Evolutionary conservation across 2,329 filamentous ascomycete species (phyloP).

Genomic region (Dactylellina sp.): DNA sequence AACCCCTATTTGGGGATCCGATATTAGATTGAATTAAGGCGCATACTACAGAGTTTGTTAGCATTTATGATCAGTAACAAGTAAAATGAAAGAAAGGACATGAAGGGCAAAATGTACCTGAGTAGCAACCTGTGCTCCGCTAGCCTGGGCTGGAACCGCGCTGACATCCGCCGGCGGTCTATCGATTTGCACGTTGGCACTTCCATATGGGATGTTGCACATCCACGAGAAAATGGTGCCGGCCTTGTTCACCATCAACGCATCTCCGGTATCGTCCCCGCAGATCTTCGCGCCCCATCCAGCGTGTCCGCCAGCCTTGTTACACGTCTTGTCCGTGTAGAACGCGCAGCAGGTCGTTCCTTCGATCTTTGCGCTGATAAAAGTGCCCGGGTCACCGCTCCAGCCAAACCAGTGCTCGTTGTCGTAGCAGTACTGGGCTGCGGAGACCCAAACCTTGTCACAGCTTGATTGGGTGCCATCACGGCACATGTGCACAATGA

Average conservation of each 20-base stretch:
- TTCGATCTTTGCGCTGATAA: slow-evolving; percentile 53
- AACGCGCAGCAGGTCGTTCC: slow-evolving; percentile 52
- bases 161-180: slow-evolving; percentile 33
- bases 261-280: slow-evolving; percentile 22
- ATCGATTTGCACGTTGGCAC: slow-evolving; percentile 45
- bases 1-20: slow-evolving; percentile 1
- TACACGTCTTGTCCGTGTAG: slow-evolving; percentile 46
- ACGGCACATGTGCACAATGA: slow-evolving; percentile 52
- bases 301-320: slow-evolving; percentile 44
- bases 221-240: slow-evolving; percentile 47
- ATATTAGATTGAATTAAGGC: slow-evolving; percentile 12
- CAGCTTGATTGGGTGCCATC: slow-evolving; percentile 43
- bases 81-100: not conserved
- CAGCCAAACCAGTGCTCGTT: slow-evolving; percentile 55
- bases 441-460: slow-evolving; percentile 43
- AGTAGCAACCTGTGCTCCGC: slow-evolving; percentile 45
- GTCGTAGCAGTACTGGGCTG: slow-evolving; percentile 53
- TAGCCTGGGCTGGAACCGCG: slow-evolving; percentile 11
- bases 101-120: slow-evolving; percentile 26
- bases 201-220: slow-evolving; percentile 51
- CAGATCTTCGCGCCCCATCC: slow-evolving; percentile 53
- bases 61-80: not conserved
- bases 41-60: slow-evolving; percentile 35
- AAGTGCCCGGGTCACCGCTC: slow-evolving; percentile 49
- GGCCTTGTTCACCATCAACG: slow-evolving; percentile 35